Evolutionary conservation across 805 yeast genomes (phyloP), one percentile per base, ranked within the genome.

Genomic region (Candida maris): DNA sequence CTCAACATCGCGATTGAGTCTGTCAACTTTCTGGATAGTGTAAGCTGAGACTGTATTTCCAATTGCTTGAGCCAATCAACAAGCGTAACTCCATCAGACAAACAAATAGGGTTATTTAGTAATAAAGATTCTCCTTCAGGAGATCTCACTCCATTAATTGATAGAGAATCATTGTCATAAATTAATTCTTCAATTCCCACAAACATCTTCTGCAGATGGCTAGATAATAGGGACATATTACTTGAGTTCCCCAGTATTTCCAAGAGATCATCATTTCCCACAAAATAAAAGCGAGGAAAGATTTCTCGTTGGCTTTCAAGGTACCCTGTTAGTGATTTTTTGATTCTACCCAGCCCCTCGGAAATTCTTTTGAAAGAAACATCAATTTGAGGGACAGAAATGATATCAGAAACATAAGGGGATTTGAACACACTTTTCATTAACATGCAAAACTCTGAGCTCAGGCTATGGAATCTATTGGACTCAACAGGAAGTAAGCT

Each of bases 261-360:
- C 22, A 91, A 63, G 20, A 91, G 61, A 54, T 91, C 96, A 41
- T 88, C 96, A 54, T 91, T 91, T 5, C 97, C 96, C 19, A 91
- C 63, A 53, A 91, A 89, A 51, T 81, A 88, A 38, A 88, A 81
- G 31, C 97, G 68, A 1, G 96, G 89, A 49, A 83, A 91, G 1
- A 68, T 41, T 27, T 73, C 81, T 44, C 97, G 65, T 54, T 89
- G 95, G 25, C 72, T 73, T 48, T 89, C 97, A 21, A 91, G 64
- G 54, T 79, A 91, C 6, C 85, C 91, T 9, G 79, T 68, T 10
- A 91, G 65, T 0, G 96, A 80, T 35, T 70, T 73, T 30, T 79
- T 71, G 2, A 86, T 73, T 44, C 70, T 76, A 4, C 46, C 49
- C 20, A 89, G 63, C n/a, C 81, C 69, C 0, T 78, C 85, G 4